Conservation (phyloP, 495 filamentous ascomycete genomes). For the Penicillium cinerascens region DNA sequence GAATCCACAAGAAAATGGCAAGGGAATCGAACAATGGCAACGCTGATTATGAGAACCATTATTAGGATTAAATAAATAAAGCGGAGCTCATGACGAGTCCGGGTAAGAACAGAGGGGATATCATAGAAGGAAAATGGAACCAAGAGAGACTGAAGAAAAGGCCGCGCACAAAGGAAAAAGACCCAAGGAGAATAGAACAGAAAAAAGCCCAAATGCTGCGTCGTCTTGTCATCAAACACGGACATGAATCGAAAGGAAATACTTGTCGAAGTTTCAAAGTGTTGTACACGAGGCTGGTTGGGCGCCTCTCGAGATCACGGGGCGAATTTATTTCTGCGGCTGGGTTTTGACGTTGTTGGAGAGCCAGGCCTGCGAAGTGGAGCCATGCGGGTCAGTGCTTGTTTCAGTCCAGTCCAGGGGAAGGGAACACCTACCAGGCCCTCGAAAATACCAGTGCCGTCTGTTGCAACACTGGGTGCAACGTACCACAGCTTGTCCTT, state of each 20-base stretch:
- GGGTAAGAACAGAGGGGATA: constrained; percentile 33
- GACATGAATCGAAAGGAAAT: constrained; percentile 36
- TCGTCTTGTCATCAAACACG: constrained; percentile 47
- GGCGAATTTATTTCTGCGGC: constrained; percentile 45
- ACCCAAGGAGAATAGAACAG: constrained; percentile 17
- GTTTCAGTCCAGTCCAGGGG: constrained; percentile 4
- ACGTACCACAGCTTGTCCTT: constrained; percentile 96
- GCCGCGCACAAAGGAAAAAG: constrained; percentile 17
- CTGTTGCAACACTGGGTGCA: constrained; percentile 90
- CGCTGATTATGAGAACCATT: constrained; percentile 24
- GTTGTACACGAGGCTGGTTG: constrained; percentile 39
- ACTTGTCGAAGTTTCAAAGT: constrained; percentile 29
- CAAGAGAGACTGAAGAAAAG: constrained; percentile 15
- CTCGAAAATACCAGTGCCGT: constrained; percentile 90
- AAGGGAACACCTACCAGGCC: constrained; percentile 62
- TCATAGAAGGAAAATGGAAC: constrained; percentile 29
- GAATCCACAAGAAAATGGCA: constrained; percentile 18
- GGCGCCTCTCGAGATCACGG: constrained; percentile 23
- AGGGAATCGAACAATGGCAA: constrained; percentile 19
- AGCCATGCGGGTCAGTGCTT: constrained; percentile 18
- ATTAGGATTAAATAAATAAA: constrained; percentile 29
- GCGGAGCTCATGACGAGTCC: constrained; percentile 24
- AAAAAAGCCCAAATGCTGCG: constrained; percentile 41
- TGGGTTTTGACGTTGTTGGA: constrained; percentile 88
- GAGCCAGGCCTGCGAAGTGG: constrained; percentile 66